A percentile compares a stretch with the other conserved stretches of the same genome.
These are phyloP conservation scores for Bipolaris bicolor DNA, from an alignment of 2,329 filamentous ascomycete genomes.

Conservation along the genomic window DNA sequence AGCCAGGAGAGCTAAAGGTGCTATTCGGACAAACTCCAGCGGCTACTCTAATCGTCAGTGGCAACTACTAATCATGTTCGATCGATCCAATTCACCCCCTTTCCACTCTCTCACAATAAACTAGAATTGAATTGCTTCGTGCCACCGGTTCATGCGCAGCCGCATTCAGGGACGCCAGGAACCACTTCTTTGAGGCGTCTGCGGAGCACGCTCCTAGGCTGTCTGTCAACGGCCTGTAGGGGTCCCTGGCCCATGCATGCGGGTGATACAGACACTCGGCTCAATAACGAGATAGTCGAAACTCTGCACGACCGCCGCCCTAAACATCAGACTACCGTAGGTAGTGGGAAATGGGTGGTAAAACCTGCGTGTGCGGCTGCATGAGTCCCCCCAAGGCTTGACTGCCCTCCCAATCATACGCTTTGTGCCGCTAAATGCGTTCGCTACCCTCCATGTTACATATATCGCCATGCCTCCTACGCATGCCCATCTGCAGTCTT, in stretches of 20 bases:
- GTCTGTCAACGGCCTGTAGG: background rate
- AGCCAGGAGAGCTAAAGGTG: background rate
- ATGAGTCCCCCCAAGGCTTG: background rate
- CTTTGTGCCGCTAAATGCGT: background rate
- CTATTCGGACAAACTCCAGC: background rate
- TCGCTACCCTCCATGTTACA: background rate
- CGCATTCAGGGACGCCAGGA: background rate
- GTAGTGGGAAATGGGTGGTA: background rate
- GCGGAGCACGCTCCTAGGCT: background rate
- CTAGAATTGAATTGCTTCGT: background rate
- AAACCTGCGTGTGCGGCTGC: background rate
- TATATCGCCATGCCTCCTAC: background rate
- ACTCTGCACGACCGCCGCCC: background rate
- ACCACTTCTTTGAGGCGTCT: background rate
- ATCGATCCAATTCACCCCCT: too few relatives aligned
- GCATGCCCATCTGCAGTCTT: background rate
- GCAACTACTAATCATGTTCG: too few relatives aligned
- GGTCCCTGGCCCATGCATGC: background rate
- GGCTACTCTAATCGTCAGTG: background rate
- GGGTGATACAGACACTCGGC: background rate
- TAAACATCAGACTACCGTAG: background rate
- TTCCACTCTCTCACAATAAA: too few relatives aligned
- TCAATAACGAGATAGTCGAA: background rate
- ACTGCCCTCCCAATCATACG: background rate
- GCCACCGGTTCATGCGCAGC: background rate